Percentiles rank a stretch among this genome's conserved stretches.
Evolutionary conservation across 345 rosid species (phyloP).

Genomic region (Gossypium rotundifolium): DNA sequence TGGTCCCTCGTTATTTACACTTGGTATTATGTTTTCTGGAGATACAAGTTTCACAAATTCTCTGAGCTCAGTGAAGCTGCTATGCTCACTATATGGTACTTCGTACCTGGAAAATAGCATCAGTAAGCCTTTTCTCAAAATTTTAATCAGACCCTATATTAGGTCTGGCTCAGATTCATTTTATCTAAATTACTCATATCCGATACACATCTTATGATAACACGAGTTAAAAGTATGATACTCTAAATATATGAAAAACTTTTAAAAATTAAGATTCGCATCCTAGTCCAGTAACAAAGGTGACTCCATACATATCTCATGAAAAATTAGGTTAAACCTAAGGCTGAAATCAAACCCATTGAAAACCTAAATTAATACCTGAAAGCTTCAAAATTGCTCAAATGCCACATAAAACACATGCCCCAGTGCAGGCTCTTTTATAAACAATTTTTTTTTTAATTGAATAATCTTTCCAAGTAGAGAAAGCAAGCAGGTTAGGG

Average conservation of each 20-base stretch:
- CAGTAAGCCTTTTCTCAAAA: background rate
- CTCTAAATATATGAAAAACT: background rate
- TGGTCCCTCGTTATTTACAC: constrained; percentile 77
- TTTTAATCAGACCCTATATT: background rate
- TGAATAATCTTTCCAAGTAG: too few relatives aligned
- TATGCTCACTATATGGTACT: constrained; percentile 93
- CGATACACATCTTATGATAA: background rate
- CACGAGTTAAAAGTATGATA: background rate
- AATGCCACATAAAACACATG: background rate
- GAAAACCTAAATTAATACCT: background rate
- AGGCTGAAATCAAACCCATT: background rate
- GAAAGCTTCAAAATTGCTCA: background rate
- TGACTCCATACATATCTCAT: background rate
- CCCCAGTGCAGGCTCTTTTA: background rate
- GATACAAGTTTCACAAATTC: constrained; percentile 75
- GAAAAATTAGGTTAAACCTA: background rate
- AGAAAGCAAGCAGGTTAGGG: too few relatives aligned
- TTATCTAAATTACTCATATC: background rate
- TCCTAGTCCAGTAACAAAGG: too few relatives aligned
- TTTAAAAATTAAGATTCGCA: too few relatives aligned
- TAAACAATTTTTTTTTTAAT: too few relatives aligned
- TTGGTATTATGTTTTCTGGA: constrained; percentile 70
- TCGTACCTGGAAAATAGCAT: constrained; percentile 54
- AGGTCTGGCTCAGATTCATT: background rate
- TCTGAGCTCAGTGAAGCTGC: constrained; percentile 74